phyloP scores from a whole-genome alignment of 177 flowering plant species.

The Vitis hybrid region DNA sequence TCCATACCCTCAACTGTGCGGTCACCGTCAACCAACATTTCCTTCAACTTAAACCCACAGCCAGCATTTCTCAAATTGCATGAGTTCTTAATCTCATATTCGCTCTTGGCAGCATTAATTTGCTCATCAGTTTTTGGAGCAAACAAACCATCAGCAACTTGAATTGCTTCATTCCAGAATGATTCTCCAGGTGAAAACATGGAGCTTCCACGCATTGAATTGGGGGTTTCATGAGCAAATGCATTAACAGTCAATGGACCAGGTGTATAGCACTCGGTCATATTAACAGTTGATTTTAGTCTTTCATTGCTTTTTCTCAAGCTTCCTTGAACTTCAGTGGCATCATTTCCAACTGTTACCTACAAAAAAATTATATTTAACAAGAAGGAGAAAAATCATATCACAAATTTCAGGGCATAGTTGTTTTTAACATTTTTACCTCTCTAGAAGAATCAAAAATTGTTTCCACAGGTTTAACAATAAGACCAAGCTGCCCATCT shows the following conservation, averaged over 20 bases:
- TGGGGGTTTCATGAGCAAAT: constrained; percentile 44
- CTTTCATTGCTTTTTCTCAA: constrained; percentile 54
- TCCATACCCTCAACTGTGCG: constrained; percentile 15
- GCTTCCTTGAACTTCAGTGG: constrained; percentile 32
- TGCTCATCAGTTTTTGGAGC: constrained; percentile 31
- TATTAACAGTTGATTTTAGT: constrained; percentile 13
- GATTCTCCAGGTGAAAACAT: constrained; percentile 92
- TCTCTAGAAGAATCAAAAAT: constrained; percentile 19
- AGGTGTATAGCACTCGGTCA: constrained; percentile 46
- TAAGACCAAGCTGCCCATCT: constrained; percentile 15
- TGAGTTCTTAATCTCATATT: constrained; percentile 15
- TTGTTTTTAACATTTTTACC: constrained; percentile 14
- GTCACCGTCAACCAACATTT: constrained; percentile 20
- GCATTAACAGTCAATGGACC: constrained; percentile 23
- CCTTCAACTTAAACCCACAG: constrained; percentile 12
- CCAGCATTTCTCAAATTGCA: constrained; percentile 13
- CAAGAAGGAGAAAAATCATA: no score
- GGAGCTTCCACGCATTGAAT: constrained; percentile 60
- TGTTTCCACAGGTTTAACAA: constrained; percentile 21
- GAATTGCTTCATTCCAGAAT: constrained; percentile 93
- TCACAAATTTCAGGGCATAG: no score
- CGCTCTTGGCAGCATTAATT: constrained; percentile 14
- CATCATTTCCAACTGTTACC: constrained; percentile 25
- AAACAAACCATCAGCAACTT: constrained; percentile 75
- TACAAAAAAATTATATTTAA: constrained; percentile 13